phyloP scores from a whole-genome alignment of 1,284 basidiomycete genomes.

The Neolentinus lepideus region DNA sequence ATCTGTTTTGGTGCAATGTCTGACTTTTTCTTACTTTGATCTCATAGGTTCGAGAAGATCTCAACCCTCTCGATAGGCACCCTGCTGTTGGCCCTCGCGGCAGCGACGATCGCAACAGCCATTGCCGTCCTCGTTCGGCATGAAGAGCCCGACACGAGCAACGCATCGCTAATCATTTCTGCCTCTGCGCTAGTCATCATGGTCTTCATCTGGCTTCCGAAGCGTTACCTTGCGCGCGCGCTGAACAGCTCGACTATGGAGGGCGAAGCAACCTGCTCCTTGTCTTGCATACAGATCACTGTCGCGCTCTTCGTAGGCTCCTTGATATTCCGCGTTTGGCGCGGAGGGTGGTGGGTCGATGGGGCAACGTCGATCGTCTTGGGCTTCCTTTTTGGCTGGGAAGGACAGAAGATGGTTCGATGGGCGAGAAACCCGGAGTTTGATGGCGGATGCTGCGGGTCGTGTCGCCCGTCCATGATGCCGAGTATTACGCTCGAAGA shows the following conservation, averaged over 20 bases:
- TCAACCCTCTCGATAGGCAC: constrained; percentile 28
- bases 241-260: constrained; percentile 36
- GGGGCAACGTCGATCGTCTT: constrained; percentile 31
- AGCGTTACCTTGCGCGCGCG: constrained; percentile 33
- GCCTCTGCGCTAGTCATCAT: constrained; percentile 30
- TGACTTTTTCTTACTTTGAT: not conserved
- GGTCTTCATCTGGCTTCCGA: constrained; percentile 34
- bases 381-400: constrained; percentile 33
- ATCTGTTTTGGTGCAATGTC: not conserved
- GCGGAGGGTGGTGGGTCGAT: constrained; percentile 41
- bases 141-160: constrained; percentile 28
- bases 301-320: constrained; percentile 27
- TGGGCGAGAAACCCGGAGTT: constrained; percentile 29
- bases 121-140: constrained; percentile 26
- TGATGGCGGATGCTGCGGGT: constrained; percentile 30
- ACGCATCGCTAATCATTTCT: constrained; percentile 33
- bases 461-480: constrained; percentile 5
- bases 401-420: constrained; percentile 31
- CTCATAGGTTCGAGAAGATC: constrained; percentile 29
- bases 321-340: constrained; percentile 29
- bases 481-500: constrained; percentile 9
- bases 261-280: constrained; percentile 34
- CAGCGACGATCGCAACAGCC: constrained; percentile 28
- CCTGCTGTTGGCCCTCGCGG: constrained; percentile 27
- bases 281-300: constrained; percentile 29